Conservation (phyloP, 23 red algal genomes). For the Gracilaria vermiculophylla region DNA sequence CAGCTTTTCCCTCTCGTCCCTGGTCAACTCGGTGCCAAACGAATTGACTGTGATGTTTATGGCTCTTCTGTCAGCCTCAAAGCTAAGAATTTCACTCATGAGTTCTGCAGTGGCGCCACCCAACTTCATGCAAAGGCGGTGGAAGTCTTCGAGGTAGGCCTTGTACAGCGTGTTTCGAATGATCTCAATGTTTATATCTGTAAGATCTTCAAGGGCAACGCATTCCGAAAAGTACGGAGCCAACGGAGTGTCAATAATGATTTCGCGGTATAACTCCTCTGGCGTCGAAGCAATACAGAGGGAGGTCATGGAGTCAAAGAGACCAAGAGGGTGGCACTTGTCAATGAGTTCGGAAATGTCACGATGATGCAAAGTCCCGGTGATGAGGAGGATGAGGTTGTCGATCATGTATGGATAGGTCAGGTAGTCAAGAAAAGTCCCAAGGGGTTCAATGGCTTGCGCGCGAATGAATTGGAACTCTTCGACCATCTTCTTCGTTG, state of each 20-base stretch:
- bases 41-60: slow-evolving; percentile 99
- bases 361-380: slow-evolving; percentile 81
- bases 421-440: slow-evolving; percentile 93
- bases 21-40: slow-evolving; percentile 84
- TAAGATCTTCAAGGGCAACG: slow-evolving; percentile 92
- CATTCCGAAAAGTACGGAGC: slow-evolving; percentile 99
- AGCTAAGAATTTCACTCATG: slow-evolving; percentile 79
- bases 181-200: slow-evolving; percentile 96
- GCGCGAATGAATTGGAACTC: slow-evolving; percentile 86
- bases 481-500: slow-evolving; percentile 79
- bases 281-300: slow-evolving; percentile 84
- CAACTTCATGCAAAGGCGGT: slow-evolving; percentile 72
- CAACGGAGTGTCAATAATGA: slow-evolving; percentile 96
- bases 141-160: slow-evolving; percentile 95
- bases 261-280: slow-evolving; percentile 97
- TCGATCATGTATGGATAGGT: slow-evolving; percentile 99
- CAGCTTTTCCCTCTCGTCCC: slow-evolving; percentile 76
- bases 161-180: slow-evolving; percentile 99
- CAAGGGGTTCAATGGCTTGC: slow-evolving; percentile 78
- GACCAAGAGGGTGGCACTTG: slow-evolving; percentile 96
- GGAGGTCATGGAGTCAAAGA: slow-evolving; percentile 90
- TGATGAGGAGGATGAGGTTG: slow-evolving; percentile 95
- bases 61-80: slow-evolving; percentile 91
- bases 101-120: slow-evolving; percentile 87
- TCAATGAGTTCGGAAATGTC: slow-evolving; percentile 95